A percentile compares a stretch with the other conserved stretches of the same genome.
phyloP scores from a whole-genome alignment of 305 asterid genomes.

The Fraxinus paxiana region DNA sequence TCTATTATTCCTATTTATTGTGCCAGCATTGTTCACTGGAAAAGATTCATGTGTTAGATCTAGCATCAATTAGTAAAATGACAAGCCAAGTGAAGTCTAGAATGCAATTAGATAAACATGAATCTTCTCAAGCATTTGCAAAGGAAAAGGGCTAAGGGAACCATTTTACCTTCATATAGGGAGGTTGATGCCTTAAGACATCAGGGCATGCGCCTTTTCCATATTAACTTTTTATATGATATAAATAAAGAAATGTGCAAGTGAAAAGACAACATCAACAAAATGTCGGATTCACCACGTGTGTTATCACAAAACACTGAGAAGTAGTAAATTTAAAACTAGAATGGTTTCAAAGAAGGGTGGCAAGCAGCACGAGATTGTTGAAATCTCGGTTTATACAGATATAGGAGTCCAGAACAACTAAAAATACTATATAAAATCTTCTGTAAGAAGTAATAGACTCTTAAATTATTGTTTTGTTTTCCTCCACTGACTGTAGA shows the following conservation, averaged over 20 bases:
- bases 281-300: not conserved
- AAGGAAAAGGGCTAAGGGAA: not conserved
- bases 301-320: not conserved
- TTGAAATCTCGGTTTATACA: not conserved
- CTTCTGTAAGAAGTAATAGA: not conserved
- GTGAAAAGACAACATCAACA: not conserved
- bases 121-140: not conserved
- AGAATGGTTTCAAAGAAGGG: not conserved
- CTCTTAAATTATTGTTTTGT: not conserved
- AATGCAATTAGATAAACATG: not conserved
- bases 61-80: constrained; percentile 5
- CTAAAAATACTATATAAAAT: not conserved
- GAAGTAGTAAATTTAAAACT: not conserved
- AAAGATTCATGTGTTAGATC: constrained; percentile 15
- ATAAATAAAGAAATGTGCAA: not conserved
- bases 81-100: not conserved
- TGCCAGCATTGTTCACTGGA: constrained; percentile 80
- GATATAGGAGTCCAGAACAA: not conserved
- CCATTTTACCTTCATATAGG: not conserved
- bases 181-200: not conserved
- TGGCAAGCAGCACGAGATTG: not conserved
- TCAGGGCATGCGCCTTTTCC: not conserved
- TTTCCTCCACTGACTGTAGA: constrained; percentile 2
- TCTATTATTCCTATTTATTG: constrained; percentile 74
- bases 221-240: not conserved